Evolutionary conservation across 306 rosid genomes (phyloP).

Genomic region (Fragaria iinumae): DNA sequence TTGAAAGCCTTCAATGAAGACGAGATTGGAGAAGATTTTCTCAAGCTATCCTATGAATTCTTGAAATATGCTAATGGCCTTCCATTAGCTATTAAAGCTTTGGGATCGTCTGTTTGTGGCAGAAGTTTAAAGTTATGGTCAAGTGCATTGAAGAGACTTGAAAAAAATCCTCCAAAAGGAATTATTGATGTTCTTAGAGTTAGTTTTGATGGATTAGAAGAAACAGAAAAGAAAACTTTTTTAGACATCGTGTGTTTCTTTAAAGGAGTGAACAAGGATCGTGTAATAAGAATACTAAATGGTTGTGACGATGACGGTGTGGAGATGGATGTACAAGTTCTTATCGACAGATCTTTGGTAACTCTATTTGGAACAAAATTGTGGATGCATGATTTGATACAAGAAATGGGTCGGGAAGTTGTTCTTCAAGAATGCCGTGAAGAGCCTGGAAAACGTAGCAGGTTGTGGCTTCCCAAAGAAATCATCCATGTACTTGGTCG

Average conservation of each 20-base stretch:
- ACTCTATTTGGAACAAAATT: constrained; percentile 1
- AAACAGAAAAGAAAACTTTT: constrained; percentile 14
- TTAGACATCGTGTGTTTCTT: constrained; percentile 20
- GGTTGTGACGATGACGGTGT: background rate
- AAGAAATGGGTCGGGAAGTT: background rate
- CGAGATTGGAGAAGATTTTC: background rate
- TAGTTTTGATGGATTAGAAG: constrained; percentile 20
- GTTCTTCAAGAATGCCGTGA: background rate
- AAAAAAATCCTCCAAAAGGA: background rate
- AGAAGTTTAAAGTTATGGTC: background rate
- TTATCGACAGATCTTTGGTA: constrained; percentile 15
- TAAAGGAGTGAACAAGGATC: background rate
- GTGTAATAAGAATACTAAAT: constrained; percentile 10
- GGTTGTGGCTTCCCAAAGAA: constrained; percentile 9
- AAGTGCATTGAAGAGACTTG: background rate
- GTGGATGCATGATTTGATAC: constrained; percentile 20
- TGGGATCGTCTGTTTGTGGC: constrained; percentile 1
- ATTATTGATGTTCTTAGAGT: background rate
- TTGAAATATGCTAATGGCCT: constrained; percentile 15
- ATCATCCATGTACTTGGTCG: background rate
- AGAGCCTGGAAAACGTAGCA: background rate
- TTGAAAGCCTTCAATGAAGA: background rate
- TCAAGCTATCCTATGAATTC: background rate
- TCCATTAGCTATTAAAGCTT: constrained; percentile 21
- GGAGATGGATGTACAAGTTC: background rate